phyloP scores from a whole-genome alignment of 495 filamentous ascomycete genomes.

The Penicillium pulvis region DNA sequence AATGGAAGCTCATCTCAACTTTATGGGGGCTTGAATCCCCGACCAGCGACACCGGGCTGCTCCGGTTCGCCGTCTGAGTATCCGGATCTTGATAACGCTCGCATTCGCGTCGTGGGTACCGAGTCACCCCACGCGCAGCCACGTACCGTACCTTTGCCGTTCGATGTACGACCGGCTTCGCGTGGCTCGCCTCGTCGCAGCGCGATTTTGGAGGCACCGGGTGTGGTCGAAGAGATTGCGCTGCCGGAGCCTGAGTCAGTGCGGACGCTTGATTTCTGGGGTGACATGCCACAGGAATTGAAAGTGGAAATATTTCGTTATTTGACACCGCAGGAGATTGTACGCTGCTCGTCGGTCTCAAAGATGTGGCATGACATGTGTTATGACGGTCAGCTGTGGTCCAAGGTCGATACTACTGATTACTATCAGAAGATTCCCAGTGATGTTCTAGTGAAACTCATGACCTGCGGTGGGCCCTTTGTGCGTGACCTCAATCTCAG shows the following conservation, averaged over 20 bases:
- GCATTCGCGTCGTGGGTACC: constrained; percentile 52
- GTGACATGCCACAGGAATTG: constrained; percentile 78
- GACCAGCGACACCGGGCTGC: constrained; percentile 67
- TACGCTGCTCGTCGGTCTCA: constrained; percentile 78
- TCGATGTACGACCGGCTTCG: constrained; percentile 58
- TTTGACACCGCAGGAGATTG: constrained; percentile 77
- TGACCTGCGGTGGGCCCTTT: constrained; percentile 83
- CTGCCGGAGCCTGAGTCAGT: constrained; percentile 31
- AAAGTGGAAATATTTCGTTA: constrained; percentile 75
- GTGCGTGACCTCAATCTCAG: constrained; percentile 86
- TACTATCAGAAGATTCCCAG: constrained; percentile 88
- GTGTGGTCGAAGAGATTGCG: constrained; percentile 32
- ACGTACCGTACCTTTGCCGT: constrained; percentile 60
- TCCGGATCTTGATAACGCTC: constrained; percentile 42
- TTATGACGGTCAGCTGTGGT: constrained; percentile 95
- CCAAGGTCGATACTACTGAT: constrained; percentile 75
- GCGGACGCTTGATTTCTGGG: constrained; percentile 72
- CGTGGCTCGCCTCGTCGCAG: constrained; percentile 35
- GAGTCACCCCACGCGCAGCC: constrained; percentile 32
- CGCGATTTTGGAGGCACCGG: constrained; percentile 30
- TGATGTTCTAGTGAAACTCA: constrained; percentile 79
- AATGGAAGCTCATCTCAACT: constrained; percentile 62
- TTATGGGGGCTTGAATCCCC: constrained; percentile 53
- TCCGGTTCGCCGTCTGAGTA: constrained; percentile 38
- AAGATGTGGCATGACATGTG: constrained; percentile 82